These are phyloP conservation scores for Hyaloscypha bicolor DNA, from an alignment of 495 filamentous ascomycete species.

Conservation along the genomic window DNA sequence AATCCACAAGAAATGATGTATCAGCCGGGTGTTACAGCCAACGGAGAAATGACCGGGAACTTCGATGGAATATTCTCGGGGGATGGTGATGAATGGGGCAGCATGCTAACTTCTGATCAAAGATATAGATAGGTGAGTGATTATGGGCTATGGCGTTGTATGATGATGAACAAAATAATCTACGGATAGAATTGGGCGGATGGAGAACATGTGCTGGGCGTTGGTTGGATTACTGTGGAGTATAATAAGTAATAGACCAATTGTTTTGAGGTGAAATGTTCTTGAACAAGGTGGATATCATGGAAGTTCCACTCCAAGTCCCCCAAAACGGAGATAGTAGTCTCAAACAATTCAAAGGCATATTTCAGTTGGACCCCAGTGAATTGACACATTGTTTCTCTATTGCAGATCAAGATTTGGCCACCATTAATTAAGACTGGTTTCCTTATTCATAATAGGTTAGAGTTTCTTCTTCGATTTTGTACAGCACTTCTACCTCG, in stretches of 20 bases:
- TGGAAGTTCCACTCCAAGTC: neutral
- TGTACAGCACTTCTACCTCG: too few relatives aligned
- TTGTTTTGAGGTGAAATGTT: neutral
- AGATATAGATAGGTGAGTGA: slow-evolving; percentile 11
- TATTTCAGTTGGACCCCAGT: too few relatives aligned
- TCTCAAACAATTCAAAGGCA: too few relatives aligned
- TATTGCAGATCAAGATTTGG: too few relatives aligned
- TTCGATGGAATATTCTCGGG: slow-evolving; percentile 29
- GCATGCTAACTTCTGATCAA: slow-evolving; percentile 10
- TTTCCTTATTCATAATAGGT: too few relatives aligned
- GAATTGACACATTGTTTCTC: too few relatives aligned
- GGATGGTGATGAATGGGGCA: slow-evolving; percentile 30
- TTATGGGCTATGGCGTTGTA: neutral
- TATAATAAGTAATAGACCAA: neutral
- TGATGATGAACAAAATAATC: neutral
- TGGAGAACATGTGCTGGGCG: neutral
- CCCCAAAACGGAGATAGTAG: neutral
- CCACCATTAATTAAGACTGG: too few relatives aligned
- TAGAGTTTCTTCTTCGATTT: too few relatives aligned
- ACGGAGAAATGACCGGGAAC: slow-evolving; percentile 21
- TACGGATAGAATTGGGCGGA: slow-evolving; percentile 3
- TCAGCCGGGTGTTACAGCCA: slow-evolving; percentile 22
- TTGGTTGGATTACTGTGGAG: neutral
- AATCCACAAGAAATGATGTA: slow-evolving; percentile 22
- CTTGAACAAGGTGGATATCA: neutral